phyloP scores from a whole-genome alignment of 345 rosid species.

The Viola odorata region DNA sequence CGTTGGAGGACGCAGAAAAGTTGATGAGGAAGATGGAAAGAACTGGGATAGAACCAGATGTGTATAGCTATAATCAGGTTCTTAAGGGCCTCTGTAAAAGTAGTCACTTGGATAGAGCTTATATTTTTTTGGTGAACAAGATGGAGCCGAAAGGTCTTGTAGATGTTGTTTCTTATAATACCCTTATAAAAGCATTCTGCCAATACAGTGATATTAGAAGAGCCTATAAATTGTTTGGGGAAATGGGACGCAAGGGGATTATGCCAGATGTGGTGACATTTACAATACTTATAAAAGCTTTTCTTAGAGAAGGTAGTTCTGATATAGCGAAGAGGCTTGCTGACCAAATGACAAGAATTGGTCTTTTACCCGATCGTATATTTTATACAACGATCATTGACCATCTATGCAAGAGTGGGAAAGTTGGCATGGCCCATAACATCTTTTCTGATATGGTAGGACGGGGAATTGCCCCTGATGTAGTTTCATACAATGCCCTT shows the following conservation, averaged over 20 bases:
- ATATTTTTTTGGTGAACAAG: slow-evolving; percentile 46
- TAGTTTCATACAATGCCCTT: slow-evolving; percentile 70
- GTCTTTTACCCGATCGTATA: slow-evolving; percentile 59
- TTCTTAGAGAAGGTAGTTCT: slow-evolving; percentile 57
- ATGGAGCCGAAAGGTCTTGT: slow-evolving; percentile 65
- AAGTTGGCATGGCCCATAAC: slow-evolving; percentile 53
- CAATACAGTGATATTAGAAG: slow-evolving; percentile 32
- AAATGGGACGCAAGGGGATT: slow-evolving; percentile 62
- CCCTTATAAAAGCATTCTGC: slow-evolving; percentile 61
- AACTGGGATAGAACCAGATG: slow-evolving; percentile 67
- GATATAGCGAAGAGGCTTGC: slow-evolving; percentile 58
- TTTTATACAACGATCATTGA: slow-evolving; percentile 78
- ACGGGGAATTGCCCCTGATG: slow-evolving; percentile 68
- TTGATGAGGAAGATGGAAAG: slow-evolving; percentile 62
- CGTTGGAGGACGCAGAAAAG: slow-evolving; percentile 61
- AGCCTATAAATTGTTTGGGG: slow-evolving; percentile 64
- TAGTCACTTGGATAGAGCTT: slow-evolving; percentile 45
- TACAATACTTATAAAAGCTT: slow-evolving; percentile 65
- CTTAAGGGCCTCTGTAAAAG: slow-evolving; percentile 75
- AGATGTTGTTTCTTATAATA: slow-evolving; percentile 81
- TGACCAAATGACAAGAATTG: slow-evolving; percentile 57
- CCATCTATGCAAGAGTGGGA: slow-evolving; percentile 69
- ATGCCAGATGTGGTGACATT: slow-evolving; percentile 64
- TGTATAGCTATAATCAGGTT: slow-evolving; percentile 75
- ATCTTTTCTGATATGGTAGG: slow-evolving; percentile 69